Base-by-base conservation (phyloP, 306 rosid species). In the Sicyos edulis region DNA sequence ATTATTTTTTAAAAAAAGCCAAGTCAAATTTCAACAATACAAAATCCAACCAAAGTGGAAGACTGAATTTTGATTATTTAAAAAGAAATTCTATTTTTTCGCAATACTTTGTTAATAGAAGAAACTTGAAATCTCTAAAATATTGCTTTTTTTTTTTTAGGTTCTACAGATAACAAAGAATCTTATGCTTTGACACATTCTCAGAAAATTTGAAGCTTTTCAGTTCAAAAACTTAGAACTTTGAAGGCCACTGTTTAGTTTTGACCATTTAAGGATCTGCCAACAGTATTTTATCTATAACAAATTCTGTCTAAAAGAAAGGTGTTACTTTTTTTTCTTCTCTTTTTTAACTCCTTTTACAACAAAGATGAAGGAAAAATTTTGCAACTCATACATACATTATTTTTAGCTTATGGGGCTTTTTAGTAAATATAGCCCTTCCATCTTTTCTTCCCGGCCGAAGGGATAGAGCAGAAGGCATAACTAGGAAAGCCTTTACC, bases 311-410 rank as follows among this genome's bases (percentile, higher is more conserved):
- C 64, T n/a, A n/a, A 32, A 32, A 32, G 37, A 32, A 32, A 32
- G 37, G 37, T 2, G 37, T 32, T 32, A 32, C 37, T 32, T 8
- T 44, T 1, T 8, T 44, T 59, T 59, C 12, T 4, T 40, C 65
- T 59, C 44, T 63, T 37, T 20, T 57, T 57, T 57, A 34, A 57
- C 9, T 64, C 70, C 70, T 64, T 64, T 24, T 5, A 64, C 70
- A 19, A 17, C 22, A 61, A 3, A 34, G 14, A 60, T 60, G 51
- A 13, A 37, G 70, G 52, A 2, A 19, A 47, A 47, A 3, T 11
- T 47, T 12, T 47, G 53, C n/a, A 64, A 17, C 52, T 64, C 5
- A 64, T 64, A 42, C 70, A 10, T 40, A n/a, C 15, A 64, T n/a
- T 37, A 37, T n/a, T 58, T 24, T 7, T 24, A 58, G 4, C 16